Evolutionary conservation across 192 early-diverging fungal genomes (phyloP).

Genomic region (Entomortierella chlamydospora): DNA sequence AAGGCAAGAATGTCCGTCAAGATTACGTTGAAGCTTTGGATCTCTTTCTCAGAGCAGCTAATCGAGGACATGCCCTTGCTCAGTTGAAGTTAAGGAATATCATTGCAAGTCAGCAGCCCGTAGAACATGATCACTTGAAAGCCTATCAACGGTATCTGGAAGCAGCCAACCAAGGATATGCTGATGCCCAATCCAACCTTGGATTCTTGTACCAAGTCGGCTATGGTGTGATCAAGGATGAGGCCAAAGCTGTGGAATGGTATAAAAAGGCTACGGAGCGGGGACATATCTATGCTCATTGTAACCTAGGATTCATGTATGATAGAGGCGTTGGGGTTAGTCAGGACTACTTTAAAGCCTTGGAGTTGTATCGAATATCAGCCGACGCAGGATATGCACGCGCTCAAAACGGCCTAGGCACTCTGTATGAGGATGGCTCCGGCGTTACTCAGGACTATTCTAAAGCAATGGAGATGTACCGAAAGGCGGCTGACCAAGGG

Average conservation of each 20-base stretch:
- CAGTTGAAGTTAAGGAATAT: slow-evolving; percentile 45
- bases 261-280: not conserved
- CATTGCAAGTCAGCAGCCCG: too few relatives aligned
- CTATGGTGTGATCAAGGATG: slow-evolving; percentile 25
- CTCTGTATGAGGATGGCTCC: slow-evolving; percentile 44
- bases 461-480: slow-evolving; percentile 40
- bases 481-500: slow-evolving; percentile 33
- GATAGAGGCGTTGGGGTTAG: slow-evolving; percentile 50
- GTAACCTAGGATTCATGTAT: slow-evolving; percentile 26
- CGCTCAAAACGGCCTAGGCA: slow-evolving; percentile 44
- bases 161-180: slow-evolving; percentile 43
- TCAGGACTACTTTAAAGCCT: slow-evolving; percentile 38
- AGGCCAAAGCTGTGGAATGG: slow-evolving; percentile 2
- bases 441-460: slow-evolving; percentile 18
- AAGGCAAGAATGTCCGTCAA: not conserved
- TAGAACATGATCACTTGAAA: slow-evolving; percentile 12
- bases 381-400: slow-evolving; percentile 35
- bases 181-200: slow-evolving; percentile 37
- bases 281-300: not conserved
- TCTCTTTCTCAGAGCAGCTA: not conserved
- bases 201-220: slow-evolving; percentile 49
- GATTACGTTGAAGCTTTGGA: not conserved
- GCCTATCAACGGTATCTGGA: slow-evolving; percentile 54
- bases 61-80: slow-evolving; percentile 39
- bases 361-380: slow-evolving; percentile 56